phyloP scores from a whole-genome alignment of 192 early-diverging fungal genomes.

The Spizellomyces sp. region DNA sequence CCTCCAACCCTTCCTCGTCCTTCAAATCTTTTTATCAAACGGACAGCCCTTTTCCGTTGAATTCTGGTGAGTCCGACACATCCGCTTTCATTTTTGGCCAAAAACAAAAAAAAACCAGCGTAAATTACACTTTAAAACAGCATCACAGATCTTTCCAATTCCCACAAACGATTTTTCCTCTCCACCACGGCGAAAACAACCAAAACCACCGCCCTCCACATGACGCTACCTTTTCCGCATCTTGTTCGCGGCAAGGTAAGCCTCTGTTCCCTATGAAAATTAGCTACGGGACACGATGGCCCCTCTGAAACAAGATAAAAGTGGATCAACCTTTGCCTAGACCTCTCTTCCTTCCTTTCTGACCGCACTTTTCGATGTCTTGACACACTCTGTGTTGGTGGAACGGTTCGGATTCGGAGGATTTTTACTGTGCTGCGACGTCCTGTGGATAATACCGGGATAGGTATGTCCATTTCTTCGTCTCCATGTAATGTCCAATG shows the following conservation, averaged over 20 bases:
- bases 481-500: too few relatives aligned
- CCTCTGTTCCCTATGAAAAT: constrained; percentile 8
- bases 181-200: constrained; percentile 35
- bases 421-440: constrained; percentile 44
- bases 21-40: constrained; percentile 41
- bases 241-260: constrained; percentile 31
- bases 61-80: constrained; percentile 12
- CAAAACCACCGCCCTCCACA: constrained; percentile 49
- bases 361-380: constrained; percentile 44
- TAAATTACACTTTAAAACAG: constrained; percentile 24
- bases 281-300: not conserved
- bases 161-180: constrained; percentile 46
- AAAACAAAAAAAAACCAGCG: not conserved
- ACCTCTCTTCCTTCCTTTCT: constrained; percentile 38
- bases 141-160: constrained; percentile 43
- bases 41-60: constrained; percentile 41
- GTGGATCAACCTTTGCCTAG: constrained; percentile 51
- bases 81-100: constrained; percentile 13
- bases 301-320: constrained; percentile 8
- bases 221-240: constrained; percentile 35
- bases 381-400: constrained; percentile 32
- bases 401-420: constrained; percentile 43
- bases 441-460: constrained; percentile 20
- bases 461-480: too few relatives aligned
- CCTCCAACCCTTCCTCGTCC: constrained; percentile 43